Conservation (phyloP, 2,329 filamentous ascomycete genomes). For the Ceratocystis huliohia region DNA sequence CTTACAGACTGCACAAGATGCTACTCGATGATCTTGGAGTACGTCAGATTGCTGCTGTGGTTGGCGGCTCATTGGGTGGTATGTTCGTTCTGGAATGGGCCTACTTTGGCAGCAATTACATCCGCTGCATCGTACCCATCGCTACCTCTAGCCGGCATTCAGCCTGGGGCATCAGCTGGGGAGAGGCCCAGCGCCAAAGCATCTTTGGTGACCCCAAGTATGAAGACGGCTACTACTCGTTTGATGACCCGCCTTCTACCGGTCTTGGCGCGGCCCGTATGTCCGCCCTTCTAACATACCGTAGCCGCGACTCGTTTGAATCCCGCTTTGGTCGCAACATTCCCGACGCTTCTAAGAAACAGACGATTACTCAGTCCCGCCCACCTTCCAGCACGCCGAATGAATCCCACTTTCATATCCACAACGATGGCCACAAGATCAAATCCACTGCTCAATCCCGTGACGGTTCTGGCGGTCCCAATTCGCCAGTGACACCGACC, state of each 20-base stretch:
- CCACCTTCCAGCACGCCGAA: constrained; percentile 49
- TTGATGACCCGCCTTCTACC: constrained; percentile 71
- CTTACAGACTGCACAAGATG: constrained; percentile 57
- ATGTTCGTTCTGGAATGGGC: constrained; percentile 89
- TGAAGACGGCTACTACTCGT: constrained; percentile 87
- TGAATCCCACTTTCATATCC: constrained; percentile 64
- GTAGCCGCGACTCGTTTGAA: constrained; percentile 94
- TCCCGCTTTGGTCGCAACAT: constrained; percentile 86
- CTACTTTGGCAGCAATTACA: constrained; percentile 79
- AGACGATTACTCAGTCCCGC: constrained; percentile 60
- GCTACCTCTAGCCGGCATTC: constrained; percentile 75
- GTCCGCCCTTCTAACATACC: constrained; percentile 90
- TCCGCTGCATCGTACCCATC: constrained; percentile 67
- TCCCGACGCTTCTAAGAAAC: constrained; percentile 69
- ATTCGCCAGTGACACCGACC: constrained; percentile 23
- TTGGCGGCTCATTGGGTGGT: constrained; percentile 76
- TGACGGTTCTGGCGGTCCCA: constrained; percentile 30
- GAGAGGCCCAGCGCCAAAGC: constrained; percentile 75
- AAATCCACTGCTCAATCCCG: constrained; percentile 41
- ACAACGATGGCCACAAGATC: constrained; percentile 67
- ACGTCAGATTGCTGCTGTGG: constrained; percentile 61
- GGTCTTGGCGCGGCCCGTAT: constrained; percentile 91
- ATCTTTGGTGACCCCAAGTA: constrained; percentile 99
- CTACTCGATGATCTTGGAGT: constrained; percentile 71
- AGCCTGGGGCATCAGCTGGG: constrained; percentile 86